Evolutionary conservation across 2,329 filamentous ascomycete species (phyloP), one percentile per base, ranked within the genome.

Genomic region (Eutypella sp.): DNA sequence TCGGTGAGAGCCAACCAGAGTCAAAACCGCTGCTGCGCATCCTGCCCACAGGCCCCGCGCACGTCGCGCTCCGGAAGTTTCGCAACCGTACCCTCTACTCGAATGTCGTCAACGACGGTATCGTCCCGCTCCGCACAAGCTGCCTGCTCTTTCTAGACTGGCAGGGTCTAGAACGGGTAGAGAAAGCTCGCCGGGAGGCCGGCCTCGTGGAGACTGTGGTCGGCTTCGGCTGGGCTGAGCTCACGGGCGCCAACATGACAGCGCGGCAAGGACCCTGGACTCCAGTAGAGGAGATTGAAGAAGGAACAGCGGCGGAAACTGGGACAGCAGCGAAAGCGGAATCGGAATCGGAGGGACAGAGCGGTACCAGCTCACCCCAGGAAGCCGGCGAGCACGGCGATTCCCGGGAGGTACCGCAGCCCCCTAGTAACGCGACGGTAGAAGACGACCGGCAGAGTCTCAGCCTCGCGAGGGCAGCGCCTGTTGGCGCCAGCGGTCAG

Each of bases 81-180:
- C 77, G 89, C 19, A 95, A 95, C 63, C 78, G 92, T 15, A 97
- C 93, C 0, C 76, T 96, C 1, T 97, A 97, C 64, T 96, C 91
- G 2, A 97, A 97, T 59, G 91, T 97, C 11, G 92, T 97, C 55
- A 97, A 97, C 60, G 92, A 97, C 67, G 92, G 91, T 3, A 96
- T 99, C 55, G 93, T 99, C 4, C 93, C 93, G 3, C 71, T 99
- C 27, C 82, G 93, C 19, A 99, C 93, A 4, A 97, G 92, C 52
- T 99, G 92, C 65, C 73, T 99, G n/a, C 70, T 99, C 5, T 99
- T 99, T 60, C 72, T 99, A 2, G 93, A 99, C 63, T 99, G 93
- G 93, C 87, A 91, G 67, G 93, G 93, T 0, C 72, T 99, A 3
- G 92, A 87, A 5, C 85, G 89, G 33, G 93, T 99, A 2, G 90